Conservation (phyloP, 2,329 filamentous ascomycete genomes). For the Coleophoma eucalyptorum region DNA sequence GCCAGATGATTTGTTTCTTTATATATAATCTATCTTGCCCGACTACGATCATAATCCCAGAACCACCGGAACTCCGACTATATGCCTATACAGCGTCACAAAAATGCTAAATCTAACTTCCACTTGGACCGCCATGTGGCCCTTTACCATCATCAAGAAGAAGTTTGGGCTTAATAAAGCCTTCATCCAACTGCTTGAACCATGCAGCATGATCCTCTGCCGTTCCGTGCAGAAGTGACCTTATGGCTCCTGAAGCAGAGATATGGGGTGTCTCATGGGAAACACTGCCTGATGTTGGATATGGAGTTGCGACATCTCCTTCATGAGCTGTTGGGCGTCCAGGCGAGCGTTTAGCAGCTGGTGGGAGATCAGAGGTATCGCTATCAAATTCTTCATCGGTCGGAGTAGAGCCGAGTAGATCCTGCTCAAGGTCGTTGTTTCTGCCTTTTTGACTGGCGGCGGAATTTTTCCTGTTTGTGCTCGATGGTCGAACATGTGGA, state of each 20-base stretch:
- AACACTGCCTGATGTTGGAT: conserved; percentile 26
- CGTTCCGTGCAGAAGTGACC: conserved; percentile 71
- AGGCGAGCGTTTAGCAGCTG: conserved; percentile 41
- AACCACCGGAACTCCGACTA: too few species aligned
- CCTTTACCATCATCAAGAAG: conserved; percentile 65
- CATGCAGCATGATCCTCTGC: conserved; percentile 85
- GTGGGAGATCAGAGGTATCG: conserved; percentile 63
- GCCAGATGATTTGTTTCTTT: too few species aligned
- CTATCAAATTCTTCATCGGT: conserved; percentile 61
- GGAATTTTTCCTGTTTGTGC: conserved; percentile 50
- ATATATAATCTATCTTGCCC: too few species aligned
- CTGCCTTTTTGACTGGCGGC: conserved; percentile 25
- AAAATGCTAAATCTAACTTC: conserved; percentile 6
- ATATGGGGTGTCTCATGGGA: conserved; percentile 38
- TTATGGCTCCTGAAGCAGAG: conserved; percentile 69
- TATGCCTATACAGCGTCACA: conserved; percentile 61
- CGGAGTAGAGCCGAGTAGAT: conserved; percentile 43
- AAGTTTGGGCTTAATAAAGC: conserved; percentile 90
- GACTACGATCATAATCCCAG: too few species aligned
- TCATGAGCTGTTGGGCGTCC: conserved; percentile 9
- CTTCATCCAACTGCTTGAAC: conserved; percentile 91
- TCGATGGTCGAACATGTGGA: conserved; percentile 32
- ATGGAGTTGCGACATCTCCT: conserved; percentile 14
- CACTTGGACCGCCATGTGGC: conserved; percentile 20
- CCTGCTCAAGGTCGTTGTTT: conserved; percentile 48